Evolutionary conservation across 306 rosid genomes (phyloP).

Genomic region (Inga oerstediana): DNA sequence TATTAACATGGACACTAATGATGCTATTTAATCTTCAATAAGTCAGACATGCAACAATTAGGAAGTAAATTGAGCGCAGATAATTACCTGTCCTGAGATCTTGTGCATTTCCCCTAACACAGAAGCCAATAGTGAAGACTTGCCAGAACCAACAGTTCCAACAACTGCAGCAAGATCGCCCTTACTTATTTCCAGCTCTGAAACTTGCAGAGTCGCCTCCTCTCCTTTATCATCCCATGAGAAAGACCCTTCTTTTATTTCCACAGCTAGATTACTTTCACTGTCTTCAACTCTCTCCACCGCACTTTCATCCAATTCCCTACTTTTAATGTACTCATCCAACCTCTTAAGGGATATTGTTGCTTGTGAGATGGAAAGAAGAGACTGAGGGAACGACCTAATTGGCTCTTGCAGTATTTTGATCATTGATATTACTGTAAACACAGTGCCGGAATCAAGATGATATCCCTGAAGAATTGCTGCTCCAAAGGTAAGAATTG

Average conservation of each 20-base stretch:
- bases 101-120: background rate
- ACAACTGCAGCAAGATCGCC: background rate
- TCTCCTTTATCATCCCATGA: background rate
- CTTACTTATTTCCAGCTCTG: background rate
- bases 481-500: conserved; percentile 9
- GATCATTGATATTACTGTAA: background rate
- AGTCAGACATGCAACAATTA: background rate
- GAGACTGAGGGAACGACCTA: background rate
- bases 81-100: background rate
- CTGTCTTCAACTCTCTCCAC: background rate
- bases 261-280: background rate
- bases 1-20: background rate
- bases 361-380: background rate
- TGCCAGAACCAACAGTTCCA: background rate
- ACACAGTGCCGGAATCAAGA: background rate
- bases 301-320: background rate
- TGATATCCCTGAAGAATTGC: background rate
- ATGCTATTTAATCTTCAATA: background rate
- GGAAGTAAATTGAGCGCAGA: background rate
- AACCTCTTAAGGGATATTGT: background rate
- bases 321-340: background rate
- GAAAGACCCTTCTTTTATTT: background rate
- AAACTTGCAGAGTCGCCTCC: background rate
- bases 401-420: background rate
- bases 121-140: background rate